Conservation (phyloP, 768 basidiomycete genomes). For the Pisolithus microcarpus region DNA sequence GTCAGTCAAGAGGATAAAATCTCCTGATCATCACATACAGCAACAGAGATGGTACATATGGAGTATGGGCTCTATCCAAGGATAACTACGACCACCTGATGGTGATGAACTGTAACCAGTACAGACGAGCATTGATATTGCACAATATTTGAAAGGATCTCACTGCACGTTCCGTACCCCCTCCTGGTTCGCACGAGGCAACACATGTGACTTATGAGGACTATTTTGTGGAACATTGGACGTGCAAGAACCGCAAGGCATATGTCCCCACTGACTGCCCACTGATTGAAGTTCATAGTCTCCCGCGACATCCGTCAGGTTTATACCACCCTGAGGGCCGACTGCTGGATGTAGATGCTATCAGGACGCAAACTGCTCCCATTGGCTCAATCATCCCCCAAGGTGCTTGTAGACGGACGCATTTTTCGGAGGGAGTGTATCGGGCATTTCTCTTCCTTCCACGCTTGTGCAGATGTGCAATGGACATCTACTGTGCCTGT, state of each 20-base stretch:
- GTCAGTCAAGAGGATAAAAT: too few relatives aligned
- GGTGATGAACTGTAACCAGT: constrained; percentile 47
- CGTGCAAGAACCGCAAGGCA: too few relatives aligned
- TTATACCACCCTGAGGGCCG: constrained; percentile 30
- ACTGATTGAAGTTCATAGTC: constrained; percentile 47
- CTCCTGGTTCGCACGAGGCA: constrained; percentile 42
- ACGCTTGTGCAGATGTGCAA: too few relatives aligned
- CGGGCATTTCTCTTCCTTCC: too few relatives aligned
- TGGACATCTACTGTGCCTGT: too few relatives aligned
- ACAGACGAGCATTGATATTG: constrained; percentile 50
- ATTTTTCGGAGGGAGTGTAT: too few relatives aligned
- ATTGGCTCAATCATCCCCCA: constrained; percentile 33
- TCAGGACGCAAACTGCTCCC: constrained; percentile 16
- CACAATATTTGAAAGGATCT: constrained; percentile 57
- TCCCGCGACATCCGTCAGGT: constrained; percentile 37
- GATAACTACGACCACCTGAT: constrained; percentile 37
- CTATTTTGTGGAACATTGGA: too few relatives aligned
- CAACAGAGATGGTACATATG: too few relatives aligned
- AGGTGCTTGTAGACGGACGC: too few relatives aligned
- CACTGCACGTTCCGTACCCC: constrained; percentile 54
- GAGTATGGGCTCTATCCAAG: too few relatives aligned
- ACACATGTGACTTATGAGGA: constrained; percentile 11
- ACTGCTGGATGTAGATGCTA: constrained; percentile 22
- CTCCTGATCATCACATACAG: too few relatives aligned
- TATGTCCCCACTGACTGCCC: constrained; percentile 37